Conservation (phyloP, 2,329 filamentous ascomycete genomes). For the Fusarium sp. region DNA sequence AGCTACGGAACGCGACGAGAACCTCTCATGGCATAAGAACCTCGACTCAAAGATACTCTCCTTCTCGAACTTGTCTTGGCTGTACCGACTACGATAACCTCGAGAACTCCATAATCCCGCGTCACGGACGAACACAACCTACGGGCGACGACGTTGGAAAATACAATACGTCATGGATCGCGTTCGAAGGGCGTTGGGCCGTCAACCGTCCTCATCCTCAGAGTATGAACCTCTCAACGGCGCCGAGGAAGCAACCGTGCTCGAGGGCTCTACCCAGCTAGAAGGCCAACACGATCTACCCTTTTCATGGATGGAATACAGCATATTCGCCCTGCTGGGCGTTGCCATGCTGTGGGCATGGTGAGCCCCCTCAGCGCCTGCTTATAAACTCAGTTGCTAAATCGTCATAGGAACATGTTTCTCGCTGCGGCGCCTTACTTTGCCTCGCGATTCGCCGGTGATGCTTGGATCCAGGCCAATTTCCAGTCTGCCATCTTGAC, state of each 20-base stretch:
- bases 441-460: constrained; percentile 78
- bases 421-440: constrained; percentile 95
- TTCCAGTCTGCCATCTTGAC: constrained; percentile 93
- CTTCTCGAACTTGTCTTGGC: not conserved
- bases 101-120: not conserved
- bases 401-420: constrained; percentile 87
- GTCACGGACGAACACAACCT: not conserved
- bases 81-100: not conserved
- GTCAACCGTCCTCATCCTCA: constrained; percentile 34
- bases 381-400: constrained; percentile 9
- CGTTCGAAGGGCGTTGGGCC: constrained; percentile 38
- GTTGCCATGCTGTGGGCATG: constrained; percentile 98
- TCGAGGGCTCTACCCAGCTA: constrained; percentile 40
- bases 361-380: constrained; percentile 59
- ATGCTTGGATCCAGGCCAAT: constrained; percentile 77
- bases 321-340: constrained; percentile 85
- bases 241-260: constrained; percentile 41
- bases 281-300: constrained; percentile 54
- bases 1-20: constrained; percentile 8
- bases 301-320: constrained; percentile 90
- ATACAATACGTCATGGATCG: constrained; percentile 40
- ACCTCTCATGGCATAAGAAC: constrained; percentile 20
- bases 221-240: constrained; percentile 49
- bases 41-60: constrained; percentile 4
- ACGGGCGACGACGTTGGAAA: not conserved